A percentile compares a stretch with the other conserved stretches of the same genome.
Conservation (phyloP, 2,329 filamentous ascomycete genomes). For the Diaporthe velutina region DNA sequence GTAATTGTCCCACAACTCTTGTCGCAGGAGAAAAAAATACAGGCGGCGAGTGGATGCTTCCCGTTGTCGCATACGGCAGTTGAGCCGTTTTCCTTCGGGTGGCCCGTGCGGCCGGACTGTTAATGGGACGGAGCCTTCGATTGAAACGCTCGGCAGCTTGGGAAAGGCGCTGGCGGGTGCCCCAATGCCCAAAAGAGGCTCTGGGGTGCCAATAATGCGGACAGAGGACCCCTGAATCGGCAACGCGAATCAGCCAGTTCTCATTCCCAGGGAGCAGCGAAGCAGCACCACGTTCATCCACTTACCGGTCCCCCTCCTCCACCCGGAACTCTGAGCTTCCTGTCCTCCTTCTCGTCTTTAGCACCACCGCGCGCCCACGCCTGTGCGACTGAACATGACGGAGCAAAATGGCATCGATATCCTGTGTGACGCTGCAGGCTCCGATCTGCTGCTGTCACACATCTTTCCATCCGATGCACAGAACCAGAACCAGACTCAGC, state of each 20-base stretch:
- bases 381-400: constrained; percentile 41
- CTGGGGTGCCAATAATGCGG: not conserved
- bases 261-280: not conserved
- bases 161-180: not conserved
- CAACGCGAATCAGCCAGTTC: not conserved
- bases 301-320: constrained; percentile 30
- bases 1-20: not conserved
- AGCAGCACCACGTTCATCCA: not conserved
- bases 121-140: not conserved
- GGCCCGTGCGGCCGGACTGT: constrained; percentile 2
- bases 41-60: not conserved
- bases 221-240: constrained; percentile 3
- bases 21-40: not conserved
- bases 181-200: not conserved
- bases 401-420: constrained; percentile 48
- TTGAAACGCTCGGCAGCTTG: constrained; percentile 10
- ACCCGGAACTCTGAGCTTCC: constrained; percentile 31
- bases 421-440: constrained; percentile 47
- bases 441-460: constrained; percentile 29
- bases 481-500: constrained; percentile 34
- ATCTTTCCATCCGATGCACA: not conserved
- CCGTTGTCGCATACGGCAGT: too few species aligned
- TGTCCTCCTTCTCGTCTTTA: not conserved
- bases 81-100: not conserved
- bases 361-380: constrained; percentile 6